Evolutionary conservation across 108 stramenopile genomes (phyloP).

Genomic region (Fragilaria radians): DNA sequence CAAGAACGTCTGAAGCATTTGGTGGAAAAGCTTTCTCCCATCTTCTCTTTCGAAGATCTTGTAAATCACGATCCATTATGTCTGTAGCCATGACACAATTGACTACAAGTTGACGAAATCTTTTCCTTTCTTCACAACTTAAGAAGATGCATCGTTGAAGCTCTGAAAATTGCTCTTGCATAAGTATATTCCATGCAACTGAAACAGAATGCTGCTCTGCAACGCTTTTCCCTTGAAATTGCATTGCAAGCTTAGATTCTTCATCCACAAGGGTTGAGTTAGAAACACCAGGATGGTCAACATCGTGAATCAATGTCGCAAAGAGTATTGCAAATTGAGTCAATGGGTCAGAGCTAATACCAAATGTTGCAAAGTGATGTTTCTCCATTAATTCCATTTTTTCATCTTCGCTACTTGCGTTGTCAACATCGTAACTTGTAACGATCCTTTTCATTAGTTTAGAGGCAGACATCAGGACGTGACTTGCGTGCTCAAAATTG

Average conservation of each 20-base stretch:
- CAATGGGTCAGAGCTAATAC: slow-evolving; percentile 8
- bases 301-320: slow-evolving; percentile 38
- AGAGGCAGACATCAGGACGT: slow-evolving; percentile 24
- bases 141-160: slow-evolving; percentile 18
- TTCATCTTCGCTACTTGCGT: background rate
- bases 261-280: slow-evolving; percentile 4
- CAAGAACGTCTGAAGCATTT: background rate
- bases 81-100: slow-evolving; percentile 1
- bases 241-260: background rate
- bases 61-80: background rate
- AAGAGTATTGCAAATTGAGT: slow-evolving; percentile 31
- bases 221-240: background rate
- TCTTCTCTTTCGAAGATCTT: background rate
- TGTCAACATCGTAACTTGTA: background rate
- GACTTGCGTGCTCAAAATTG: slow-evolving; percentile 34
- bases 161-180: slow-evolving; percentile 9
- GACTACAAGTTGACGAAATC: slow-evolving; percentile 1
- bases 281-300: slow-evolving; percentile 27
- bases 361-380: slow-evolving; percentile 7
- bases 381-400: background rate
- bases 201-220: slow-evolving; percentile 18
- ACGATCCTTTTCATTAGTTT: slow-evolving; percentile 21
- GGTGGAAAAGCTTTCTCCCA: background rate
- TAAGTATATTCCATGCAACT: slow-evolving; percentile 24
- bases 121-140: background rate